Conservation (phyloP, 73 alveolate genomes). For the Paramecium caudatum region DNA sequence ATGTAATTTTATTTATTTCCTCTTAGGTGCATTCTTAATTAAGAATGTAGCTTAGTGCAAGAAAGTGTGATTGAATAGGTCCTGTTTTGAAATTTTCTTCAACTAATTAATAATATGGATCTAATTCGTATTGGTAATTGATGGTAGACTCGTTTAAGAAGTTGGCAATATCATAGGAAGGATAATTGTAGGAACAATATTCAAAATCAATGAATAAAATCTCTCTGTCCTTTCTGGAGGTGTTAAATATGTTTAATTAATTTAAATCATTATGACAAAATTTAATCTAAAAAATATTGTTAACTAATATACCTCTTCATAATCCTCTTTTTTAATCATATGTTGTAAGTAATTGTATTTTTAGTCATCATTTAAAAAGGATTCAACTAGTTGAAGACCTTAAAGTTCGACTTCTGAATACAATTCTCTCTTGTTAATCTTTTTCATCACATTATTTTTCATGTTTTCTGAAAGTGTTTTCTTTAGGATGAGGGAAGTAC, state of each 20-base stretch:
- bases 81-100: slow-evolving; percentile 38
- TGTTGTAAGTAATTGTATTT: not conserved
- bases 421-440: not conserved
- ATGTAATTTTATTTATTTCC: not conserved
- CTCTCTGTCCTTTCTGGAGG: slow-evolving; percentile 23
- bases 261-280: slow-evolving; percentile 66
- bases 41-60: slow-evolving; percentile 36
- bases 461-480: not conserved
- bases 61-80: slow-evolving; percentile 6
- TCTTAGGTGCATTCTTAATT: not conserved
- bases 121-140: slow-evolving; percentile 17
- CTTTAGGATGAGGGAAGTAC: not conserved
- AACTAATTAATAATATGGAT: not conserved
- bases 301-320: slow-evolving; percentile 50
- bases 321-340: slow-evolving; percentile 36
- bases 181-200: slow-evolving; percentile 66
- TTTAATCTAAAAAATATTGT: slow-evolving; percentile 22
- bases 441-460: not conserved
- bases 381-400: not conserved
- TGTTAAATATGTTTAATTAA: slow-evolving; percentile 49
- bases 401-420: slow-evolving; percentile 18
- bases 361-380: not conserved
- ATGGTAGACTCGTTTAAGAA: slow-evolving; percentile 57
- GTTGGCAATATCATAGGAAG: slow-evolving; percentile 64
- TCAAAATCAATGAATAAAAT: slow-evolving; percentile 48